Percentiles rank a stretch among this genome's conserved stretches.
Conservation (phyloP, 352 stramenopile species). For the Lagenidium giganteum region DNA sequence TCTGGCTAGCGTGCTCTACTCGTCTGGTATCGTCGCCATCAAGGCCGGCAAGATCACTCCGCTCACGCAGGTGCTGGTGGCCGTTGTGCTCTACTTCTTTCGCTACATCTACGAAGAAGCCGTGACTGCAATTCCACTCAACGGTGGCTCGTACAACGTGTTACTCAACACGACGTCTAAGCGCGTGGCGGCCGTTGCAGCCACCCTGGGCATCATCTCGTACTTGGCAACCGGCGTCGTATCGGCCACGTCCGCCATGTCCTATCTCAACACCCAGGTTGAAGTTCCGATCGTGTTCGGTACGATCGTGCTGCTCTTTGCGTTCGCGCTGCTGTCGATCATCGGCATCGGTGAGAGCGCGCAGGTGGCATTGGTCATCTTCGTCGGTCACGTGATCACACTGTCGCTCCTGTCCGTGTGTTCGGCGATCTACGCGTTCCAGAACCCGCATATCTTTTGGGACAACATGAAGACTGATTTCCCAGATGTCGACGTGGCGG, state of each 20-base stretch:
- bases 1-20: constrained; percentile 69
- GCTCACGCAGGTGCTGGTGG: constrained; percentile 61
- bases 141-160: constrained; percentile 86
- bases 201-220: constrained; percentile 75
- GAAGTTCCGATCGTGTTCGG: constrained; percentile 18
- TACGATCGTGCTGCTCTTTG: constrained; percentile 42
- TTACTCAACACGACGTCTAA: constrained; percentile 86
- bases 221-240: constrained; percentile 80
- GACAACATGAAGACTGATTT: constrained; percentile 58
- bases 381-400: constrained; percentile 59
- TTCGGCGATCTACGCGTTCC: constrained; percentile 35
- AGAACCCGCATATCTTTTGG: constrained; percentile 34
- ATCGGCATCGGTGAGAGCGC: constrained; percentile 75
- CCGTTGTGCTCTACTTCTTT: constrained; percentile 37
- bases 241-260: constrained; percentile 26
- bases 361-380: constrained; percentile 66
- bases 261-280: constrained; percentile 32
- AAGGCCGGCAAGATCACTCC: constrained; percentile 70
- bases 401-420: constrained; percentile 42
- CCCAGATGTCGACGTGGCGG: constrained; percentile 39
- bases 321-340: constrained; percentile 65
- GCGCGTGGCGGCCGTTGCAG: constrained; percentile 62
- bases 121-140: constrained; percentile 77
- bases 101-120: constrained; percentile 83
- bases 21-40: constrained; percentile 28